Base-by-base conservation (phyloP, 1,284 basidiomycete genomes). In the Ustilago vetiveriae region DNA sequence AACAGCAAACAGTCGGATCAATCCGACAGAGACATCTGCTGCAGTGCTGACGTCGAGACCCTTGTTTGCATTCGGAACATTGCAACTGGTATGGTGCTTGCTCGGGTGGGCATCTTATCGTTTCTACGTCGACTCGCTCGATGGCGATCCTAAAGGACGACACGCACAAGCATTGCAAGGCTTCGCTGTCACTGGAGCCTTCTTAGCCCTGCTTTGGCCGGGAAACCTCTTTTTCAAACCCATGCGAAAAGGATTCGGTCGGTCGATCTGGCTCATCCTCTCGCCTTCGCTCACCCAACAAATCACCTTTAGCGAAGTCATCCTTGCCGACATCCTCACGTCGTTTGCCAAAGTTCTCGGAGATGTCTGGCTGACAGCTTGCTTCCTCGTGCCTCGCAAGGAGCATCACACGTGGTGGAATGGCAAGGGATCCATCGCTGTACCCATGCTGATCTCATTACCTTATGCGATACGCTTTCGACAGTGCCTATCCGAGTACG, bases 311-410 rank as follows among this genome's bases (percentile, higher is more conserved):
- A 89, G 89, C 37, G 94, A 98, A 79, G 89, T 99, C 41, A 88
- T 98, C 41, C 88, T 96, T 55, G 94, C 95, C 52, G 96, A 99
- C 86, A 88, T 97, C 62, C 87, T 96, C 75, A 98, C 96, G 0
- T 96, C 92, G 0, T 96, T 92, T 75, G 94, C 96, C 37, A 97
- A 97, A 84, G 94, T 98, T 24, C 85, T 98, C 32, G 96, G 94
- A 16, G 95, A 98, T 76, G 85, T 95, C 43, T 98, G 92, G 91
- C 84, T 97, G 22, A 92, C 91, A 1, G 77, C 90, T 3, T 90
- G 87, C 81, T 84, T 85, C 90, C 92, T 93, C 83, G 92, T 50
- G 82, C 90, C 79, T 13, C 54, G 73, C 16, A 73, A 72, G 27
- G 68, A 80, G 32, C 72, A 79, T 32, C 74, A 72, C 24, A 72